These are phyloP conservation scores for Orbilia blumenaviensis DNA, from an alignment of 2,329 filamentous ascomycete species.

Conservation along the genomic window DNA sequence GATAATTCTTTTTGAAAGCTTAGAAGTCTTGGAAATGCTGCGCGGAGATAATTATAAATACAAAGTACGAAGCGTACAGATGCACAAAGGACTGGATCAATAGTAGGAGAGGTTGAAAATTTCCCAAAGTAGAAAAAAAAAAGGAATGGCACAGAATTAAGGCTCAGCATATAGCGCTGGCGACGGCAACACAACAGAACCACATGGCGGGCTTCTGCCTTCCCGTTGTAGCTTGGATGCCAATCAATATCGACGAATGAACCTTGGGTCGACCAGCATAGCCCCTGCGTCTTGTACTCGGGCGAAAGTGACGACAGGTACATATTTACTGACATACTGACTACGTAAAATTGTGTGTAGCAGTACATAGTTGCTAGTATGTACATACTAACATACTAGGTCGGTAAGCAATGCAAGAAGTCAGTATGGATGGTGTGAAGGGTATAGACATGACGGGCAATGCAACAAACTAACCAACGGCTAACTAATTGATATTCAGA, in stretches of 20 bases:
- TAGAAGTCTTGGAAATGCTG: conserved; percentile 1
- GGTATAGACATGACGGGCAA: no score
- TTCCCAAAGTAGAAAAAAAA: conserved; percentile 29
- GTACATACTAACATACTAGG: not conserved
- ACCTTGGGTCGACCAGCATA: conserved; percentile 24
- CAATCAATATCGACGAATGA: not conserved
- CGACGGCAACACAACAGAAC: not conserved
- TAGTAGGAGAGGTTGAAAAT: conserved; percentile 13
- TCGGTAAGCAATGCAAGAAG: no score
- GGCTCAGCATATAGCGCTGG: not conserved
- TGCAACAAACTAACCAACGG: no score
- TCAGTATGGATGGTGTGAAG: no score
- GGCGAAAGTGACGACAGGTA: not conserved
- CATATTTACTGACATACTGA: not conserved
- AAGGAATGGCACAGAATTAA: not conserved
- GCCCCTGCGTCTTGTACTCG: conserved; percentile 10
- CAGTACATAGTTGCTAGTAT: not conserved
- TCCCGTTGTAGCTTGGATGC: not conserved
- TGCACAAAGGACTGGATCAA: no score
- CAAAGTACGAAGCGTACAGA: not conserved
- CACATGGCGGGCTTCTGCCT: not conserved
- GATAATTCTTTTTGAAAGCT: conserved; percentile 16
- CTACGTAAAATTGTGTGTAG: not conserved
- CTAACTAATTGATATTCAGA: not conserved
- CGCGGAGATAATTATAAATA: conserved; percentile 21